Base-by-base conservation (phyloP, 192 early-diverging fungal genomes). In the Coemansia sp. region DNA sequence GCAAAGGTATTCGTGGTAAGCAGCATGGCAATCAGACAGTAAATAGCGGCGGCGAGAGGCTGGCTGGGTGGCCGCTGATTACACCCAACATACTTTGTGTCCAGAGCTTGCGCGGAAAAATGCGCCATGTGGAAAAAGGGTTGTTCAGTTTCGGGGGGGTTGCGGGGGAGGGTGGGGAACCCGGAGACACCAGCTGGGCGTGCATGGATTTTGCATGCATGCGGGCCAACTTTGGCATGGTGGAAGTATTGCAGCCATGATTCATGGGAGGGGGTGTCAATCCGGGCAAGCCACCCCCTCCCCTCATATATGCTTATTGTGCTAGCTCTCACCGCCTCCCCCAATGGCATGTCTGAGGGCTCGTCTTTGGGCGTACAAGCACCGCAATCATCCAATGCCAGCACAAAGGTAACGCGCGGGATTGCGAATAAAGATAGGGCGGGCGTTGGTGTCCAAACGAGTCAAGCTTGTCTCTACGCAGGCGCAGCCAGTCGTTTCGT, bases 331-430 rank as follows among this genome's bases (percentile, higher is more conserved):
- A 16, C 53, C 27, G 45, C 45, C 30, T 55, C 53, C 53, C 53
- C 53, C 53, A 55, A 55, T 55, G 53, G 53, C 53, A 27, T 55
- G 22, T 12, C 53, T 32, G 27, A 27, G n/a, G 30, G 30, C 30
- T 27, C 53, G 53, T 55, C 53, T 27, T 11, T 11, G 53, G 53
- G 24, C 29, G 53, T 29, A 55, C 53, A 55, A 55, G 53, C 53
- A 55, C 53, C 13, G 27, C 24, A 55, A 55, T 55, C 53, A 13
- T 11, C 53, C 53, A 55, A 55, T 55, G 53, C 53, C 53, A 55
- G 53, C 53, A 55, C 53, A 55, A 55, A 55, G 53, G 53, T 55
- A 55, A 55, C 53, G 53, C 53, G 53, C 27, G 53, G 24, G 24
- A 24, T 24, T 24, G 24, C 24, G 24, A 24, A 24, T 24, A 24